These are phyloP conservation scores for Geotrichum klebahnii DNA, from an alignment of 1,139 yeast species.

Conservation along the genomic window DNA sequence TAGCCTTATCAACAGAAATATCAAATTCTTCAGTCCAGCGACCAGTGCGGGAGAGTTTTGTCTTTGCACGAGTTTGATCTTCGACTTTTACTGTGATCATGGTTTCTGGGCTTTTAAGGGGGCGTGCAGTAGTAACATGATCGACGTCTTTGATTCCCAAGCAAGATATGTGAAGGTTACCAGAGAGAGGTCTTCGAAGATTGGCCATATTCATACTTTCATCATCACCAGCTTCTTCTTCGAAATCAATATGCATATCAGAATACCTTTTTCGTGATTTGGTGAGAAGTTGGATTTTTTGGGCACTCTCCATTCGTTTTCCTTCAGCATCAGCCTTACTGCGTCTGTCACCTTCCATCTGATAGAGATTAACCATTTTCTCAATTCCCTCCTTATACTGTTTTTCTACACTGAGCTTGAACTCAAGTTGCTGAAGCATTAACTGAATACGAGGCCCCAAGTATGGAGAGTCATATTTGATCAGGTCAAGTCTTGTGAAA, in stretches of 20 bases:
- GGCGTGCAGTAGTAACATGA: conserved; percentile 78
- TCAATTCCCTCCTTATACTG: conserved; percentile 91
- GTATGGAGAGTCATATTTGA: conserved; percentile 90
- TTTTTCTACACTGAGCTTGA: conserved; percentile 87
- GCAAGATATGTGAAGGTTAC: conserved; percentile 65
- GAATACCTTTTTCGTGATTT: conserved; percentile 83
- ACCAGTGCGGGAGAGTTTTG: conserved; percentile 71
- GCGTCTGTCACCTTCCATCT: conserved; percentile 84
- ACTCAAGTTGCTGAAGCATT: conserved; percentile 91
- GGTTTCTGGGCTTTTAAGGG: conserved; percentile 77
- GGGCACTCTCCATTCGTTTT: conserved; percentile 78
- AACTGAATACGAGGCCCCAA: conserved; percentile 92
- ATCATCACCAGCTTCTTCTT: conserved; percentile 47
- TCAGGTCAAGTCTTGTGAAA: conserved; percentile 56
- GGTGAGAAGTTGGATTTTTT: conserved; percentile 76
- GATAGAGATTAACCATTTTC: conserved; percentile 77
- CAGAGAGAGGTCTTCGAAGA: conserved; percentile 76
- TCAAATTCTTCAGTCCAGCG: conserved; percentile 82
- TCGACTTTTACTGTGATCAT: conserved; percentile 75
- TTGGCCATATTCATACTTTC: conserved; percentile 56
- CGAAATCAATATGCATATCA: conserved; percentile 78
- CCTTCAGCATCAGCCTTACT: conserved; percentile 86
- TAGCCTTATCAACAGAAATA: conserved; percentile 80
- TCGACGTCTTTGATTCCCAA: conserved; percentile 83
- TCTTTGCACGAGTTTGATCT: conserved; percentile 73